These are phyloP conservation scores for Ceratopteris richardii DNA, from an alignment of 75 land plant species.

Conservation along the genomic window DNA sequence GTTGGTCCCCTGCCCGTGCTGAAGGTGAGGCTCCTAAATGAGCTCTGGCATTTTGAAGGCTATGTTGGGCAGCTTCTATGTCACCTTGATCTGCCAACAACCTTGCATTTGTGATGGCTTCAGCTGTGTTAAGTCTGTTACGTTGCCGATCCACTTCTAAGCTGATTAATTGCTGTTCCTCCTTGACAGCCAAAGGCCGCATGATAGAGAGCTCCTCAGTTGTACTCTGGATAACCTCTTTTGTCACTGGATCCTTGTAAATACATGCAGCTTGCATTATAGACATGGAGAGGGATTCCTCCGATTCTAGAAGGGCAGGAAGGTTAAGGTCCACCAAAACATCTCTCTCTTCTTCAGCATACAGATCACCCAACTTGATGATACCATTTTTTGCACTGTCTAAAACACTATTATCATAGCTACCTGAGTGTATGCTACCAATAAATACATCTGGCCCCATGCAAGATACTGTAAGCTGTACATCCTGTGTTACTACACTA, in stretches of 20 bases:
- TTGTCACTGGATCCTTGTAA: slow-evolving; percentile 52
- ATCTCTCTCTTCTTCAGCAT: slow-evolving; percentile 95
- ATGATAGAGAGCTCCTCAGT: slow-evolving; percentile 26
- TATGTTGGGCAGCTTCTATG: slow-evolving; percentile 30
- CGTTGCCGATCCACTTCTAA: slow-evolving; percentile 48
- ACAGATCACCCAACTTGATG: slow-evolving; percentile 66
- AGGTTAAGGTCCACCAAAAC: slow-evolving; percentile 53
- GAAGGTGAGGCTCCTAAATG: slow-evolving; percentile 24
- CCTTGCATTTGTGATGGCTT: slow-evolving; percentile 62
- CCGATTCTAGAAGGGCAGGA: slow-evolving; percentile 24
- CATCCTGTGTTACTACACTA: slow-evolving; percentile 84
- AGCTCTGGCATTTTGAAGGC: slow-evolving; percentile 48
- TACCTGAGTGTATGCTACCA: slow-evolving; percentile 57
- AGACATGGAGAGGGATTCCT: slow-evolving; percentile 16
- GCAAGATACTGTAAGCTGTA: slow-evolving; percentile 38
- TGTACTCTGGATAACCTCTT: slow-evolving; percentile 26
- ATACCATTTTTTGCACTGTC: slow-evolving; percentile 32
- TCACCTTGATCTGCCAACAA: slow-evolving; percentile 43
- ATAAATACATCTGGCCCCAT: slow-evolving; percentile 24
- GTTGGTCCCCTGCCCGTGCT: slow-evolving; percentile 25
- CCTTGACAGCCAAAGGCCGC: slow-evolving; percentile 26
- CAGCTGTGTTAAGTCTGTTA: slow-evolving; percentile 32
- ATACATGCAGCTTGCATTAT: slow-evolving; percentile 44
- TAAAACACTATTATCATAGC: slow-evolving; percentile 35
- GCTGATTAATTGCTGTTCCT: slow-evolving; percentile 15